These are phyloP conservation scores for Penicillium antarcticum DNA, from an alignment of 495 filamentous ascomycete genomes.

Conservation along the genomic window DNA sequence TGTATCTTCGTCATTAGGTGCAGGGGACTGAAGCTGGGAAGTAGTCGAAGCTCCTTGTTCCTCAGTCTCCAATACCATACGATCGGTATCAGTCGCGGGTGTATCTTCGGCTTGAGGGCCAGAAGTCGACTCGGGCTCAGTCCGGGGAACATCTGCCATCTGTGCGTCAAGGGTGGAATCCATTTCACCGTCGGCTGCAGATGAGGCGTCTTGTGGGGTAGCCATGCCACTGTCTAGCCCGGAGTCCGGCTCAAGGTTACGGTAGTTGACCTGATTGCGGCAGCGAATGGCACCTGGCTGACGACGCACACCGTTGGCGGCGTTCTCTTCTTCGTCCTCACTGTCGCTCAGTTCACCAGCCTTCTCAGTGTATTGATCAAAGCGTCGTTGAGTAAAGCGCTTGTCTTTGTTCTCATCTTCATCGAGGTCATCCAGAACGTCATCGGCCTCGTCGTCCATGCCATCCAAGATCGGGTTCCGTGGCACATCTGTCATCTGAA, in stretches of 20 bases:
- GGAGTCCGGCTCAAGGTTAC: constrained; percentile 63
- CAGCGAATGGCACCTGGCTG: constrained; percentile 59
- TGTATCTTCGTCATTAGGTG: constrained; percentile 58
- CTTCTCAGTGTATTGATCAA: constrained; percentile 73
- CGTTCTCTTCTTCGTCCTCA: constrained; percentile 83
- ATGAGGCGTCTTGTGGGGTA: constrained; percentile 50
- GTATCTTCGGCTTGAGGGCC: constrained; percentile 34
- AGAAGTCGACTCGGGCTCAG: constrained; percentile 28
- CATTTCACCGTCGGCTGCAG: constrained; percentile 47
- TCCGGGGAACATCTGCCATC: constrained; percentile 47
- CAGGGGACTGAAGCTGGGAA: constrained; percentile 42
- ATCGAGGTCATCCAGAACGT: constrained; percentile 81
- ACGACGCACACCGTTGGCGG: constrained; percentile 63
- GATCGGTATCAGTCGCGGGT: constrained; percentile 31
- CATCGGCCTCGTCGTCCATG: constrained; percentile 81
- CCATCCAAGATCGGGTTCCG: constrained; percentile 63
- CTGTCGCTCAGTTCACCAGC: constrained; percentile 77
- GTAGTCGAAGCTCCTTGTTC: constrained; percentile 36
- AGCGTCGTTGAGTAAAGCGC: constrained; percentile 76
- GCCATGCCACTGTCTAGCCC: constrained; percentile 61
- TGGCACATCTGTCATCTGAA: constrained; percentile 94
- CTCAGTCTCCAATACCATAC: constrained; percentile 37
- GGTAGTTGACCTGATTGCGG: constrained; percentile 68
- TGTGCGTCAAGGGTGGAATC: constrained; percentile 47
- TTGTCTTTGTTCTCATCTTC: constrained; percentile 87